Base-by-base conservation (phyloP, 495 filamentous ascomycete species). In the Paragyromitra xinjiangensis region DNA sequence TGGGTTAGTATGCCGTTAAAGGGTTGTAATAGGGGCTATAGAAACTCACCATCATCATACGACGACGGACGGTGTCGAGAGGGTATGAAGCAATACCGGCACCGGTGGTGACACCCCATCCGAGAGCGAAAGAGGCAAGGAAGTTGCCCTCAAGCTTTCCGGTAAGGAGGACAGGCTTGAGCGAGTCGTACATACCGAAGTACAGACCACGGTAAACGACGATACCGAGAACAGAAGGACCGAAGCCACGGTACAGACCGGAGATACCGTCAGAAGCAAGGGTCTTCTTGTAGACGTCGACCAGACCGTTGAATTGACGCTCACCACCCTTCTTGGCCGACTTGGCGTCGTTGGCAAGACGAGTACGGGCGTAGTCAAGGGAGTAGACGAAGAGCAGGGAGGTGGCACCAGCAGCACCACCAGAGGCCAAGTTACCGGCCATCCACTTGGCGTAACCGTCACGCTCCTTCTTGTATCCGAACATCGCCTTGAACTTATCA, bases 381-480 rank as follows among this genome's bases (percentile, higher is more conserved):
- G 95, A 99, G 93, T 99, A 99, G 90, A 99, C 95, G 90, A 99
- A 99, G 84, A 98, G 93, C 81, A 99, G 94, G 82, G 95, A 99
- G 85, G 95, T 98, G 86, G 95, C 95, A 97, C 95, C 95, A 85
- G 95, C 95, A 85, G 93, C 95, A 97, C 96, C 95, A 92, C 95
- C 95, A 83, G 95, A 99, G 85, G 95, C 95, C 87, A 99, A 89
- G 92, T 99, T 99, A 90, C 95, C 95, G 83, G 90, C 91, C 95
- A 99, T 99, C 95, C 95, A 98, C 93, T 95, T 97, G 84, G 86
- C 86, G 86, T 99, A 99, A 82, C 95, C 95, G 87, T 99, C 95
- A 86, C 92, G 90, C 67, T 99, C 95, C 92, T 98, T 98, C 94
- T 98, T 99, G 92, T 92, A 99, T 85, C 93, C 91, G 92, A 99